These are phyloP conservation scores for Trypanosomatidae sp. DNA, from an alignment of 208 protist genomes.

Conservation along the genomic window DNA sequence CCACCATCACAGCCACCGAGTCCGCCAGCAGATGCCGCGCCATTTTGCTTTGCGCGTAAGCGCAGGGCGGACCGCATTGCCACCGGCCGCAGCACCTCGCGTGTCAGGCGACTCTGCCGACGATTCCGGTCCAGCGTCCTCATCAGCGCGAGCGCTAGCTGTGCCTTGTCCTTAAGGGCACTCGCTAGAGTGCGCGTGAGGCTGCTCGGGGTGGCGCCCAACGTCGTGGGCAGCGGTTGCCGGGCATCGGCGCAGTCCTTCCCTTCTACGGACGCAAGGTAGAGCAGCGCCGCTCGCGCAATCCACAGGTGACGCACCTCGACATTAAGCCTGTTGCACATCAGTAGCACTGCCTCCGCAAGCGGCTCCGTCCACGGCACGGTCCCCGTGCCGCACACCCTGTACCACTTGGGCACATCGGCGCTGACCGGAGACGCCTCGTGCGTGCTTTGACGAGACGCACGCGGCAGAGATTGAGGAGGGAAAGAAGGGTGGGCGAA, in stretches of 20 bases:
- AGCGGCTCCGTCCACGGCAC: constrained; percentile 22
- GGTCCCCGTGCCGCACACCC: constrained; percentile 1
- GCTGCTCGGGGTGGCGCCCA: background rate
- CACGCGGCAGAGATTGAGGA: background rate
- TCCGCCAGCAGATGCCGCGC: background rate
- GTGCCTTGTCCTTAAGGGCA: constrained; percentile 12
- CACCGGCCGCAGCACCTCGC: constrained; percentile 5
- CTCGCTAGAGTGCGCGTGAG: background rate
- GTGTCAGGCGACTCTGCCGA: background rate
- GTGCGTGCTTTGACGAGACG: background rate
- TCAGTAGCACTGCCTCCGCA: constrained; percentile 18
- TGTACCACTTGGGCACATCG: background rate
- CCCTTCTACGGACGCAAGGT: constrained; percentile 6
- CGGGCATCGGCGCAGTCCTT: background rate
- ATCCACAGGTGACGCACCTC: background rate
- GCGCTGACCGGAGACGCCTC: background rate
- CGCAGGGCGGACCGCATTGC: background rate
- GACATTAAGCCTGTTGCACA: background rate
- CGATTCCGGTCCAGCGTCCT: background rate
- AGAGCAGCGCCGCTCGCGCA: constrained; percentile 4
- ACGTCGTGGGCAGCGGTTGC: background rate
- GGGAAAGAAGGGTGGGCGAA: background rate
- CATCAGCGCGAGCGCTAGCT: constrained; percentile 11
- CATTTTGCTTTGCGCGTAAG: background rate
- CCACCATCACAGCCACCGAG: background rate